A percentile compares a stretch with the other conserved stretches of the same genome.
These are phyloP conservation scores for Fusarium sp. DNA, from an alignment of 2,329 filamentous ascomycete genomes.

Conservation along the genomic window DNA sequence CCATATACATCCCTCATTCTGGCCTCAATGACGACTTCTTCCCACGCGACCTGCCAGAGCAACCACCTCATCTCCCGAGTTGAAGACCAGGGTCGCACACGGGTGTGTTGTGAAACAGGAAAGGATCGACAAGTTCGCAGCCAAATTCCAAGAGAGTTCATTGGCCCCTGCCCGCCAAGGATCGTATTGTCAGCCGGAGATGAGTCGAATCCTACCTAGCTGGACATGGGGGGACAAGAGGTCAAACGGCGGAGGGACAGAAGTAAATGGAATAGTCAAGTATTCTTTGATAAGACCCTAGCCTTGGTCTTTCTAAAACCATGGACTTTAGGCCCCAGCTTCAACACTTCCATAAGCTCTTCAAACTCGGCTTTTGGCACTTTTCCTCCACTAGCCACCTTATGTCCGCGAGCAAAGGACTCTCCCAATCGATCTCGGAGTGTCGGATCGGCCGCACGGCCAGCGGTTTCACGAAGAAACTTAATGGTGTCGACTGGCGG, in stretches of 20 bases:
- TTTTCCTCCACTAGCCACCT: slow-evolving; percentile 75
- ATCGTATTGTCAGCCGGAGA: not conserved
- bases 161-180: not conserved
- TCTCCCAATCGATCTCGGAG: slow-evolving; percentile 66
- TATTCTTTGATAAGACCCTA: slow-evolving; percentile 12
- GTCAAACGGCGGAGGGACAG: not conserved
- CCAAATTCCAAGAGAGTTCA: not conserved
- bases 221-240: not conserved
- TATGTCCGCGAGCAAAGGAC: slow-evolving; percentile 75
- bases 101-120: slow-evolving; percentile 2
- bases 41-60: not conserved
- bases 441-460: slow-evolving; percentile 52
- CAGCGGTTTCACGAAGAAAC: slow-evolving; percentile 64
- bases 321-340: slow-evolving; percentile 67
- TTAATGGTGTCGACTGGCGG: slow-evolving; percentile 73
- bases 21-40: not conserved
- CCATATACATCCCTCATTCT: not conserved
- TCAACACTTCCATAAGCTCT: slow-evolving; percentile 70
- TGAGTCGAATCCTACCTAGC: not conserved
- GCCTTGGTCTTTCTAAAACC: slow-evolving; percentile 52
- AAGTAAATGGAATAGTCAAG: not conserved
- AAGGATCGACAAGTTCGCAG: slow-evolving; percentile 1
- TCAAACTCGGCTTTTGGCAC: slow-evolving; percentile 72
- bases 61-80: not conserved
- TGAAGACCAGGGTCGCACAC: slow-evolving; percentile 14